Evolutionary conservation across 495 filamentous ascomycete genomes (phyloP).

Genomic region (Choiromyces venosus): DNA sequence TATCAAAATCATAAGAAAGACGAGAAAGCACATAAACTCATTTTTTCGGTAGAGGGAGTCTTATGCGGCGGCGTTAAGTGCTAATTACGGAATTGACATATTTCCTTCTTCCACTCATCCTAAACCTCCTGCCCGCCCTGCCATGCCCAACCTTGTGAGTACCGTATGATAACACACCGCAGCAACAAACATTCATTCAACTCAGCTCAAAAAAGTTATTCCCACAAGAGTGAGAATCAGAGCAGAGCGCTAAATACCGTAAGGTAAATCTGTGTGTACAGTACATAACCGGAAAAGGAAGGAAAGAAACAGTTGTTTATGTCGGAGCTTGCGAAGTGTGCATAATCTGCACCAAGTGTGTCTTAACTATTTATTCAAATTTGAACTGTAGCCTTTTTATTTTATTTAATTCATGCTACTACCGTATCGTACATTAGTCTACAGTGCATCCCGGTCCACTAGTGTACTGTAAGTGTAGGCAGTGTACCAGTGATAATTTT

Average conservation of each 20-base stretch:
- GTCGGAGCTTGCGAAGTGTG: not conserved
- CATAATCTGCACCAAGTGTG: not conserved
- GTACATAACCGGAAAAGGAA: constrained; percentile 10
- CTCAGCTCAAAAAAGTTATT: not conserved
- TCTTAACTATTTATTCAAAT: constrained; percentile 1
- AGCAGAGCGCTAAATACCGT: constrained; percentile 19
- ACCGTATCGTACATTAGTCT: too few relatives aligned
- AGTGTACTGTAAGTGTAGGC: not conserved
- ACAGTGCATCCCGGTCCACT: not conserved
- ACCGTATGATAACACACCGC: not conserved
- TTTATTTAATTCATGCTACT: not conserved
- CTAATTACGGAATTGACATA: not conserved
- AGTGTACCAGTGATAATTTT: not conserved
- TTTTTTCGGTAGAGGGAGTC: not conserved
- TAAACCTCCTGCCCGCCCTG: not conserved
- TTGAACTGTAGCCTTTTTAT: not conserved
- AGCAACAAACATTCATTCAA: not conserved
- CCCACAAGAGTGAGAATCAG: not conserved
- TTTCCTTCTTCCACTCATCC: not conserved
- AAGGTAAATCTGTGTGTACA: constrained; percentile 19
- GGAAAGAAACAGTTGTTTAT: not conserved
- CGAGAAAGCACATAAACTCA: not conserved
- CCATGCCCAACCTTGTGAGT: not conserved
- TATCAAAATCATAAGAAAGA: not conserved
- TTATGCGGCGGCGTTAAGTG: constrained; percentile 3